Conservation (phyloP, 1,284 basidiomycete species). For the Cryptococcus amylolentus region DNA sequence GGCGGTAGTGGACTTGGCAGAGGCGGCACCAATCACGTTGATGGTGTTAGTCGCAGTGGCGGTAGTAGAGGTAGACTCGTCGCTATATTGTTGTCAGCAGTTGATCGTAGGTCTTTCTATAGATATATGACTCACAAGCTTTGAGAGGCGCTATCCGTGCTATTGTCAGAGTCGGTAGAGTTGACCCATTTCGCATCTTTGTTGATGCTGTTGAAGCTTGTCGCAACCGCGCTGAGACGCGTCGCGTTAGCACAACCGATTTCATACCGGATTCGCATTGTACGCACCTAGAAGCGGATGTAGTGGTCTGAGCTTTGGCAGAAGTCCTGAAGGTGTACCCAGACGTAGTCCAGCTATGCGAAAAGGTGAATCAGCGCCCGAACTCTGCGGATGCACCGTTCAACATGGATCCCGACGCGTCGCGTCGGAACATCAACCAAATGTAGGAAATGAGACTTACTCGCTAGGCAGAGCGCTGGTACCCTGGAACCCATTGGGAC, state of each 20-base stretch:
- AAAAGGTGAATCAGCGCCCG: not conserved
- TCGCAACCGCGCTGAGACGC: no score
- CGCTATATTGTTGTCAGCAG: no score
- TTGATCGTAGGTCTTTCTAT: not conserved
- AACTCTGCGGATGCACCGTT: no score
- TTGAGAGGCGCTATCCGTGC: not conserved
- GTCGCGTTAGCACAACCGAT: no score
- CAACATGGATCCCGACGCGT: not conserved
- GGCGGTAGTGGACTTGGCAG: not conserved
- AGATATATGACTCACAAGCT: not conserved
- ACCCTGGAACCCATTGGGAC: constrained; percentile 4
- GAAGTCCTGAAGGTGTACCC: not conserved
- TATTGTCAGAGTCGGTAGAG: no score
- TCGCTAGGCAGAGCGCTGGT: not conserved
- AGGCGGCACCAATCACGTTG: not conserved
- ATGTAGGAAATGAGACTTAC: not conserved
- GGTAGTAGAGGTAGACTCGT: not conserved
- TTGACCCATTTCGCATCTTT: no score
- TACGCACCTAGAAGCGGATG: not conserved
- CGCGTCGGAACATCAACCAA: not conserved
- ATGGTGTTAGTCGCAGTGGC: not conserved
- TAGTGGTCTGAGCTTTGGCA: not conserved
- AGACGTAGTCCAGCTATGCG: not conserved
- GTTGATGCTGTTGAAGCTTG: no score
- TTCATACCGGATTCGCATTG: no score